Percentiles rank a stretch among this genome's conserved stretches.
These are phyloP conservation scores for Citropsis articulata DNA, from an alignment of 345 rosid genomes.

Conservation along the genomic window DNA sequence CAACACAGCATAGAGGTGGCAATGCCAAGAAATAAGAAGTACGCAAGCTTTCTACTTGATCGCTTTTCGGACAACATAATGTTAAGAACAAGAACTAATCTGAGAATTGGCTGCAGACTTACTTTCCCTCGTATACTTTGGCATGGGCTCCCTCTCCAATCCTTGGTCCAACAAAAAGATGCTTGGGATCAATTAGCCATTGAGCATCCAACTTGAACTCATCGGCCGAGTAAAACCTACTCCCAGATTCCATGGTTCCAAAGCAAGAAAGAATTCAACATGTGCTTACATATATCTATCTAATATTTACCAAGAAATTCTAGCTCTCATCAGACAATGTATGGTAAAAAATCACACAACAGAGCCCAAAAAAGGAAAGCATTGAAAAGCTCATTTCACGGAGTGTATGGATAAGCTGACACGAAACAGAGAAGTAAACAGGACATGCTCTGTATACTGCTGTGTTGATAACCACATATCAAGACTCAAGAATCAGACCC, in stretches of 20 bases:
- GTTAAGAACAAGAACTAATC: neutral
- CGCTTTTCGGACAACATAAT: neutral
- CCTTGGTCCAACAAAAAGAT: slow-evolving; percentile 89
- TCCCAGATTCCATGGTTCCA: slow-evolving; percentile 71
- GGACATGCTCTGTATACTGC: slow-evolving; percentile 32
- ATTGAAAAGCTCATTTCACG: slow-evolving; percentile 27
- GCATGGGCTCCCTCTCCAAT: slow-evolving; percentile 99
- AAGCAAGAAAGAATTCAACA: slow-evolving; percentile 22
- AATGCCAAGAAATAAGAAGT: neutral
- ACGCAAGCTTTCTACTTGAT: neutral
- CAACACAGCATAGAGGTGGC: neutral
- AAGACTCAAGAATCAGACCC: slow-evolving; percentile 27
- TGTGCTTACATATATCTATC: slow-evolving; percentile 9
- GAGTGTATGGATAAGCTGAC: slow-evolving; percentile 32
- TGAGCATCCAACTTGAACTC: slow-evolving; percentile 60
- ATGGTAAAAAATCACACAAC: slow-evolving; percentile 18
- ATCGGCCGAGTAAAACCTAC: slow-evolving; percentile 43
- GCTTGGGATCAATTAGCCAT: slow-evolving; percentile 91
- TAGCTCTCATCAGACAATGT: slow-evolving; percentile 13
- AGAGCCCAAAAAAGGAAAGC: slow-evolving; percentile 25
- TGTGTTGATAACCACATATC: slow-evolving; percentile 26
- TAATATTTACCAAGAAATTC: neutral
- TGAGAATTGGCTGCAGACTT: slow-evolving; percentile 34
- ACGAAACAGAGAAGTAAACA: slow-evolving; percentile 20
- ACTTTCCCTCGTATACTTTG: slow-evolving; percentile 97